Conservation (phyloP, 73 alveolate genomes). For the Tetrahymena malaccensis region DNA sequence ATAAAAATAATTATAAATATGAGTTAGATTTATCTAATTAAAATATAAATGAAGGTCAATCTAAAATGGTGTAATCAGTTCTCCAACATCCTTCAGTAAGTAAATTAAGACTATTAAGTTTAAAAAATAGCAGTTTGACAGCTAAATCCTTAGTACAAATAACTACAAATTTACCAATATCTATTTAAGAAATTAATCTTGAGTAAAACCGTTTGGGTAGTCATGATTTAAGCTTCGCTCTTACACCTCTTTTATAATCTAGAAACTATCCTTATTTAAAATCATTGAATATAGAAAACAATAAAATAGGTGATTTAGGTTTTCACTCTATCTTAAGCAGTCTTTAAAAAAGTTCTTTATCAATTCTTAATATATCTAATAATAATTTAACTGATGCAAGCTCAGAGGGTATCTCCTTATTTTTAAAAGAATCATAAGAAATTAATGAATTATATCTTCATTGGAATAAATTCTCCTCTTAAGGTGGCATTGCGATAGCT, state of each 20-base stretch:
- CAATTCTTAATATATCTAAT: slow-evolving; percentile 14
- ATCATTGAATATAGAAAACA: slow-evolving; percentile 18
- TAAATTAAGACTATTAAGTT: neutral
- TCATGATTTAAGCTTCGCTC: neutral
- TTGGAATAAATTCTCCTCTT: slow-evolving; percentile 13
- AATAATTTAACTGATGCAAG: slow-evolving; percentile 18
- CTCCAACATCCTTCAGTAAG: neutral
- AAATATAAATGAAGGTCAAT: neutral
- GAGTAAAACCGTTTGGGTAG: neutral
- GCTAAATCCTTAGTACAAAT: neutral
- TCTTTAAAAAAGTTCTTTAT: slow-evolving; percentile 1
- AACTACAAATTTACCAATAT: neutral
- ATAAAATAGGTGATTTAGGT: slow-evolving; percentile 22
- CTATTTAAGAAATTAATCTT: neutral
- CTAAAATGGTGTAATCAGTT: neutral
- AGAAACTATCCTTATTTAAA: neutral
- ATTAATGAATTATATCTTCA: slow-evolving; percentile 27
- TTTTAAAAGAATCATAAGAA: slow-evolving; percentile 4
- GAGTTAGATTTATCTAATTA: neutral
- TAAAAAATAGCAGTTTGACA: neutral
- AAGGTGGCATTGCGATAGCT: slow-evolving; percentile 18
- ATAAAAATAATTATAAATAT: neutral
- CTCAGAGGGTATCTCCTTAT: slow-evolving; percentile 8
- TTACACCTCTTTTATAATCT: neutral
- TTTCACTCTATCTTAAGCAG: slow-evolving; percentile 2